Evolutionary conservation across 2,329 filamentous ascomycete genomes (phyloP).

Genomic region (Microcyclospora pomicola): DNA sequence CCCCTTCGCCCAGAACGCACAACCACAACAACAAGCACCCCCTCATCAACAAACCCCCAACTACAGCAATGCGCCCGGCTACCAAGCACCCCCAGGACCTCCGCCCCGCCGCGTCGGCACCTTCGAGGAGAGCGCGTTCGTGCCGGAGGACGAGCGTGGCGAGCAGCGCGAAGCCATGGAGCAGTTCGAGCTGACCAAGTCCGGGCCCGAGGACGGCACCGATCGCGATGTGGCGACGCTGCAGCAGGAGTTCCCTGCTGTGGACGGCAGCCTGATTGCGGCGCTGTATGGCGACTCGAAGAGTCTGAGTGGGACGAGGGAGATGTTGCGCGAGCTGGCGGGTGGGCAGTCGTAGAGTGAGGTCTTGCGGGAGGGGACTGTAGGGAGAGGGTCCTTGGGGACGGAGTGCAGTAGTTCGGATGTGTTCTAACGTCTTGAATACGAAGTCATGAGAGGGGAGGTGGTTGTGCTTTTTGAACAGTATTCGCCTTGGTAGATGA

Average conservation of each 20-base stretch:
- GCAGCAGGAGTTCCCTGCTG: slow-evolving; percentile 29
- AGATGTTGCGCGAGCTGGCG: slow-evolving; percentile 30
- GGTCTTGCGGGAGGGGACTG: too few relatives aligned
- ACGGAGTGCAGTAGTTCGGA: too few relatives aligned
- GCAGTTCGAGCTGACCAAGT: slow-evolving; percentile 31
- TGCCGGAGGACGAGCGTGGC: slow-evolving; percentile 25
- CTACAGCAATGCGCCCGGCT: background rate
- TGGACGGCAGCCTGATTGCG: slow-evolving; percentile 32
- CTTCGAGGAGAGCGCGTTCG: slow-evolving; percentile 23
- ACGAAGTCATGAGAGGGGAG: too few relatives aligned
- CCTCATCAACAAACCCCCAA: background rate
- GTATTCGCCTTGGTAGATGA: too few relatives aligned
- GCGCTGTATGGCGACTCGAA: slow-evolving; percentile 32
- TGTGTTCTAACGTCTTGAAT: too few relatives aligned
- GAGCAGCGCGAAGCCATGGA: slow-evolving; percentile 27
- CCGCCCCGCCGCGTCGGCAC: slow-evolving; percentile 10
- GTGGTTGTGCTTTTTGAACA: too few relatives aligned
- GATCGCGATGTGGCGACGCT: slow-evolving; percentile 30
- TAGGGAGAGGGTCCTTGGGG: too few relatives aligned
- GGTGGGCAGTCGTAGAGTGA: slow-evolving; percentile 1
- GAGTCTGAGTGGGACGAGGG: slow-evolving; percentile 28
- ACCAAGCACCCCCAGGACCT: background rate
- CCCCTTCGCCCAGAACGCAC: background rate
- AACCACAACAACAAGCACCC: background rate
- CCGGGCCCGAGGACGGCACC: slow-evolving; percentile 22